Percentiles rank a stretch among this genome's conserved stretches.
Conservation (phyloP, 2,329 filamentous ascomycete species). For the Talaromyces sp. region DNA sequence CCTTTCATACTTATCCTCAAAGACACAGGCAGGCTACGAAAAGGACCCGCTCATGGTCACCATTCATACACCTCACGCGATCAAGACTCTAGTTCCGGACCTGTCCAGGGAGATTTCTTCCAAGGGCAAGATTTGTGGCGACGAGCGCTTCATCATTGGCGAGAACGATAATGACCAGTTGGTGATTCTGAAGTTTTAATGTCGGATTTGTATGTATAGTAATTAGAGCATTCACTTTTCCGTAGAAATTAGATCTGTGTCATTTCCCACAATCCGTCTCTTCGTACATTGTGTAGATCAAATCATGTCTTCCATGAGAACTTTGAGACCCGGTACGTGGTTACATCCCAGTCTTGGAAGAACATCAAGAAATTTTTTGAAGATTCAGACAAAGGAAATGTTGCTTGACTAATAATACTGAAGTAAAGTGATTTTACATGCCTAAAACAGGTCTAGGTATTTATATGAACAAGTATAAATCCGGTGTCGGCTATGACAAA, state of each 20-base stretch:
- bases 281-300: neutral
- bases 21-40: slow-evolving; percentile 26
- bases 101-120: slow-evolving; percentile 51
- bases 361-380: neutral
- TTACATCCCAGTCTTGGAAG: too few relatives aligned
- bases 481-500: slow-evolving; percentile 32
- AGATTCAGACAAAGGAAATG: slow-evolving; percentile 16
- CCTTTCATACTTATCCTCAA: slow-evolving; percentile 30
- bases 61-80: slow-evolving; percentile 27
- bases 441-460: slow-evolving; percentile 39
- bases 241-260: neutral
- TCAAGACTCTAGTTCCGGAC: slow-evolving; percentile 25
- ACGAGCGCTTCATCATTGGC: slow-evolving; percentile 61
- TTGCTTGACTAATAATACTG: slow-evolving; percentile 24
- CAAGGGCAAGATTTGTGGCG: slow-evolving; percentile 56
- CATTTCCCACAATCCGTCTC: too few relatives aligned
- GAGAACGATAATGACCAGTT: slow-evolving; percentile 53
- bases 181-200: slow-evolving; percentile 52
- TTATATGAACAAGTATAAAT: slow-evolving; percentile 40
- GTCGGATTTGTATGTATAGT: neutral
- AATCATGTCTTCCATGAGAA: neutral
- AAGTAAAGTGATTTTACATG: slow-evolving; percentile 45
- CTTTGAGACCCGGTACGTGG: neutral
- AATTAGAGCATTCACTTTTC: neutral
- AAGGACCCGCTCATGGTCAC: slow-evolving; percentile 24